Evolutionary conservation across 352 stramenopile species (phyloP), one percentile per base, ranked within the genome.

Genomic region (Globisporangium splendens): DNA sequence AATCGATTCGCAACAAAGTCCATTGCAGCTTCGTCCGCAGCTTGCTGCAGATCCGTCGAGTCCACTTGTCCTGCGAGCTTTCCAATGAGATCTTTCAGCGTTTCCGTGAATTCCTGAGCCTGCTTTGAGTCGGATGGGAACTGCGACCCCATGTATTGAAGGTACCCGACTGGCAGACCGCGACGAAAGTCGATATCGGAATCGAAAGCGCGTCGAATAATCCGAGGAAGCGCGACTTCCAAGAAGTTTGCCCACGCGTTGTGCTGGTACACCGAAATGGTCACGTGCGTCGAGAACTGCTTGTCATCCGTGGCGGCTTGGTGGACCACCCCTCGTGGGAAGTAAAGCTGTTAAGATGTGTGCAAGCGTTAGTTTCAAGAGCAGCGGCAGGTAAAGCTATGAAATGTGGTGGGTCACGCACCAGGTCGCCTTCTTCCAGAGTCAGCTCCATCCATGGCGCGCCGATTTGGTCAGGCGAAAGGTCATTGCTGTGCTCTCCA

Each of bases 221-320:
- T 69, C 11, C 75, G 82, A 22, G 86, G 84, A 7, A 95, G 70
- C 17, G 79, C 74, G 28, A 94, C 69, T 62, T 95, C 84, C 53
- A 95, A 52, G 58, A 95, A 95, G 62, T 95, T 94, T 10, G 83
- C 83, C 86, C 86, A 95, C 17, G 86, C 88, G 46, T 86, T 89
- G 71, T 93, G 86, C 61, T 95, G 86, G 54, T 95, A 95, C n/a
- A 93, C 77, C 0, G 84, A 94, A 47, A 95, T 82, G 1, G 86
- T 94, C 57, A 95, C 81, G 60, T 95, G 86, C 18, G 86, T 95
- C 14, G 86, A 95, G 55, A 95, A 94, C 53, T 85, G 46, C 35
- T 78, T 70, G 20, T 88, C 66, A 42, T 89, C 77, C 28, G 86
- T 94, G 44, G 65, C 88, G 20, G 86, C 86, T 63, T 95, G 73